Conservation (phyloP, 768 basidiomycete genomes). For the Mycena sanguinolenta region DNA sequence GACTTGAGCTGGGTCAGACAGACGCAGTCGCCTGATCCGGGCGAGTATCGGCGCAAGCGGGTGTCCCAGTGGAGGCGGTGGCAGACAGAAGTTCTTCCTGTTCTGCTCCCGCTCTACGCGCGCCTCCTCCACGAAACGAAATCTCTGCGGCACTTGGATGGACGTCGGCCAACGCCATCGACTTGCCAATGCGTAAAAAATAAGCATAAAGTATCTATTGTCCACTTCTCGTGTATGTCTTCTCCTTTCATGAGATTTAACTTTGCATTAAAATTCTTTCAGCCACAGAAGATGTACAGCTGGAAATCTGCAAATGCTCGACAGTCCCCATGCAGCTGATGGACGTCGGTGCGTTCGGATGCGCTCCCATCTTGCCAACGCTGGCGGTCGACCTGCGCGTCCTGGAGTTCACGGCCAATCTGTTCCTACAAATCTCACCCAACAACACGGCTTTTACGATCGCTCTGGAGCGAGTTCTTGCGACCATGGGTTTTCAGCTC, state of each 20-base stretch:
- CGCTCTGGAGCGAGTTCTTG: not conserved
- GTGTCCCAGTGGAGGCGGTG: conserved; percentile 1
- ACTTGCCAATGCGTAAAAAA: no score
- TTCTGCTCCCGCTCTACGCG: not conserved
- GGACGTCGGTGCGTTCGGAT: not conserved
- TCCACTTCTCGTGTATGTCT: no score
- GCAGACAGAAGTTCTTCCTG: not conserved
- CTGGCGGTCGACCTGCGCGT: not conserved
- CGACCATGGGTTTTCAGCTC: no score
- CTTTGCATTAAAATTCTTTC: not conserved
- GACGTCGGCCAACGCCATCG: no score
- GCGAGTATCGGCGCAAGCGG: not conserved
- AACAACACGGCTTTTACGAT: no score
- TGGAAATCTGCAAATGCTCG: not conserved
- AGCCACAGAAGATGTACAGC: not conserved
- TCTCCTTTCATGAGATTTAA: no score
- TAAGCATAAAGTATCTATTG: no score
- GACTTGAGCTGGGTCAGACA: not conserved
- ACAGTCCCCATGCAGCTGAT: not conserved
- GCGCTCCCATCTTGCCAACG: not conserved
- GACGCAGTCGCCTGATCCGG: not conserved
- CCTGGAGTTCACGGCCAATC: no score
- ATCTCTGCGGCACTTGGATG: no score
- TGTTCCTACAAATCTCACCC: no score
- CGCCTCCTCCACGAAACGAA: not conserved